Evolutionary conservation across 1,284 basidiomycete genomes (phyloP).

Genomic region (Violaceomyces palustris): DNA sequence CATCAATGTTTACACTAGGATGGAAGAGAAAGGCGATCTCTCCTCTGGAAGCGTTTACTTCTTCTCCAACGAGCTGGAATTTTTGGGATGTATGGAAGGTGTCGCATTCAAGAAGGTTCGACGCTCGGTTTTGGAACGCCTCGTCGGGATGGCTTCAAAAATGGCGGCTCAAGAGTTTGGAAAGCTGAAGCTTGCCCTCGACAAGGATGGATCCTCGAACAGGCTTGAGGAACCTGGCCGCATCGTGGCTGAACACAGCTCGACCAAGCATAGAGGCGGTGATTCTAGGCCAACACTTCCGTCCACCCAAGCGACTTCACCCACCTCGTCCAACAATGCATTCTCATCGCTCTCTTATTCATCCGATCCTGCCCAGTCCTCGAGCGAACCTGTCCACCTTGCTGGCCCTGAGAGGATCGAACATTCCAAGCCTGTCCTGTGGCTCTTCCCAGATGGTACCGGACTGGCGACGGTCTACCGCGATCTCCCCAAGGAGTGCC

Average conservation of each 20-base stretch:
- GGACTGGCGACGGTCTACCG: constrained; percentile 13
- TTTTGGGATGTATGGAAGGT: constrained; percentile 19
- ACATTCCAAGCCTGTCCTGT: constrained; percentile 10
- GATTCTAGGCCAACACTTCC: too few species aligned
- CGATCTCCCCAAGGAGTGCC: not conserved
- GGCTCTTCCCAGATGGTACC: constrained; percentile 25
- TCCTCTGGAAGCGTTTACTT: constrained; percentile 21
- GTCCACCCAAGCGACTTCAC: too few species aligned
- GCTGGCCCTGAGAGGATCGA: constrained; percentile 6
- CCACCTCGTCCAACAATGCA: too few species aligned
- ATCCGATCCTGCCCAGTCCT: too few species aligned
- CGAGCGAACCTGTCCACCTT: too few species aligned
- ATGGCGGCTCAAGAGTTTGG: too few species aligned
- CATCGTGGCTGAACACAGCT: too few species aligned
- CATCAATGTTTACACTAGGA: constrained; percentile 13
- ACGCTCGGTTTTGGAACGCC: constrained; percentile 14
- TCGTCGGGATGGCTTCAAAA: constrained; percentile 21
- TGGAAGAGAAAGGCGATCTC: constrained; percentile 17
- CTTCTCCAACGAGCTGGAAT: constrained; percentile 7
- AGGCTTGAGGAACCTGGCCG: too few species aligned
- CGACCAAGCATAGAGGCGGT: too few species aligned
- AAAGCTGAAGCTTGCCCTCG: too few species aligned
- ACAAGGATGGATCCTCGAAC: too few species aligned
- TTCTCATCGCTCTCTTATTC: too few species aligned
- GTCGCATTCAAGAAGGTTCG: constrained; percentile 26